Conservation (phyloP, 148 eudicot species). For the Rhododendron simsii region DNA sequence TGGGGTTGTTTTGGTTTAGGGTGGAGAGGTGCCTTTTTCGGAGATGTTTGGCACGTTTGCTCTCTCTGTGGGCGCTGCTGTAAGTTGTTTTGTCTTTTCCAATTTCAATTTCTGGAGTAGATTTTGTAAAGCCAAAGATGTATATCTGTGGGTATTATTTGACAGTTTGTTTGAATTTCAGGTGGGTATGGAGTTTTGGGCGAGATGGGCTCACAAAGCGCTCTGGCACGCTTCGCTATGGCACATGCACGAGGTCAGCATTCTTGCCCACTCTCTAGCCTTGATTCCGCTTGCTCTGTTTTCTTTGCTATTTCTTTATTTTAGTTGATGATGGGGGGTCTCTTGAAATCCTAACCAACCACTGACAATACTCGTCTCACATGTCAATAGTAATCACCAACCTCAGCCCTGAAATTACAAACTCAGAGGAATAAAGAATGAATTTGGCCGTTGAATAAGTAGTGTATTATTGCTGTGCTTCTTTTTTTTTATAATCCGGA, state of each 20-base stretch:
- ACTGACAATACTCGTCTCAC: neutral
- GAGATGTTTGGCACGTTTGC: slow-evolving; percentile 98
- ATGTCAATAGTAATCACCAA: neutral
- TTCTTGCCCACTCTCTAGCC: neutral
- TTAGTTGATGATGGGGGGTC: neutral
- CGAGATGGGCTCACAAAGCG: slow-evolving; percentile 95
- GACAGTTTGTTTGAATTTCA: slow-evolving; percentile 12
- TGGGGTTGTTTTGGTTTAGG: slow-evolving; percentile 35
- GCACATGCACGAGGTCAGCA: slow-evolving; percentile 92
- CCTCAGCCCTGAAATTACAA: neutral
- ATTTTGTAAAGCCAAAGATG: neutral
- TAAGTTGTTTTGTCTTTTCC: slow-evolving; percentile 28
- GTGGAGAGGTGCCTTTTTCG: slow-evolving; percentile 67
- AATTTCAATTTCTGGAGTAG: neutral
- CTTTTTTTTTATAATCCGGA: too few species aligned
- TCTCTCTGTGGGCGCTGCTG: slow-evolving; percentile 94
- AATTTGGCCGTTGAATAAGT: neutral
- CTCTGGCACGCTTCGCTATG: slow-evolving; percentile 98
- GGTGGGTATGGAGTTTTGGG: slow-evolving; percentile 99
- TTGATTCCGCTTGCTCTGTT: neutral
- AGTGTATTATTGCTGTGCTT: neutral
- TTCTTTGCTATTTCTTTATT: neutral
- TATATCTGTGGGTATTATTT: neutral
- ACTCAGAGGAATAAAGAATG: neutral
- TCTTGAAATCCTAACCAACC: neutral